Evolutionary conservation across 1,284 basidiomycete genomes (phyloP), one percentile per base, ranked within the genome.

Genomic region (Marasmius oreades): DNA sequence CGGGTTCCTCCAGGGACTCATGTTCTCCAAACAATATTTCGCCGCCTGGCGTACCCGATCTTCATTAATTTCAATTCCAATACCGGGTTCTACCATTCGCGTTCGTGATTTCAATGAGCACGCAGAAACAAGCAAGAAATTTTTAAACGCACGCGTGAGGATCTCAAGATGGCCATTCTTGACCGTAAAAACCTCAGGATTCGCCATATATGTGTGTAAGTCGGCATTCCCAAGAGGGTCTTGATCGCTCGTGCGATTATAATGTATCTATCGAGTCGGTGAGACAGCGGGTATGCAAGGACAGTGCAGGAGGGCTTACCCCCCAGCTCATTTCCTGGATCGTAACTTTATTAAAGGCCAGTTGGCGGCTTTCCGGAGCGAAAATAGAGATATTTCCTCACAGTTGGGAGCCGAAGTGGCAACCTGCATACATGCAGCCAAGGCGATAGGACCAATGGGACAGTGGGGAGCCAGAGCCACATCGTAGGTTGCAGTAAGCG

Each of bases 31-130:
- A 59, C 79, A 76, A 20, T 72, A 74, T 56, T 76, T 72, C 23
- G 80, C 77, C 14, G 75, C 76, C 56, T 78, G 73, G 31, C 85
- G 72, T 10, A 92, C 85, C 20, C 86, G 66, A 14, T 72, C 69
- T 68, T 91, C 88, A 65, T 91, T 80, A 59, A 91, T 78, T 61
- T 82, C 74, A 44, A 91, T 81, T 12, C 88, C 90, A 6, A 92
- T 71, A 6, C 89, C 89, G 10, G 85, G 80, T 0, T 78, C 83
- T 82, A 36, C 11, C 18, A 53, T 20, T 34, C 18, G 18, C 16
- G 4, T 34, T 39, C 20, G 22, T 31, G 24, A 53, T 46, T 16
- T 22, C 36, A 44, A n/a, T 3, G 16, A 26, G 45, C 47, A 23
- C 36, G n/a, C n/a, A n/a, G n/a, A n/a, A n/a, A n/a, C n/a, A n/a